phyloP scores from a whole-genome alignment of 305 asterid genomes.

The Fraxinus latifolia region DNA sequence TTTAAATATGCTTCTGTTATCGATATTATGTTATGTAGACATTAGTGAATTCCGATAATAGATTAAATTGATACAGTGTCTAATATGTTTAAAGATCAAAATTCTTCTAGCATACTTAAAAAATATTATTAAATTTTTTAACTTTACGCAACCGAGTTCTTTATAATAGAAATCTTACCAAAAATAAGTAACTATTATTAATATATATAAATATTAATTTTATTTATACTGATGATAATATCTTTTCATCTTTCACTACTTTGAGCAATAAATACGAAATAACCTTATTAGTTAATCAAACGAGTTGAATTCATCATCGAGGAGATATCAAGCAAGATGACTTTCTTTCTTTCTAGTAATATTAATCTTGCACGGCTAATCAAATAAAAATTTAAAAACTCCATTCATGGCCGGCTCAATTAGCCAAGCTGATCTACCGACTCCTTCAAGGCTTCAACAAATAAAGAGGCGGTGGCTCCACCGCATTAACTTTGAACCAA shows the following conservation, averaged over 20 bases:
- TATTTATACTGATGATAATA: no score
- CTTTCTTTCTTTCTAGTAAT: not conserved
- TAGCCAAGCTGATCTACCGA: conserved; percentile 11
- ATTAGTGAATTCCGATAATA: no score
- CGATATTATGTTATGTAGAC: no score
- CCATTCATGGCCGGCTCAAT: not conserved
- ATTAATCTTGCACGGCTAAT: not conserved
- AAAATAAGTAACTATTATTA: no score
- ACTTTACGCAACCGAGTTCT: not conserved
- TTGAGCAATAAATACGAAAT: not conserved
- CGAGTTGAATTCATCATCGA: not conserved
- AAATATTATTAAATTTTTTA: no score
- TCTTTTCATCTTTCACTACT: not conserved
- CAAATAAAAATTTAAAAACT: not conserved
- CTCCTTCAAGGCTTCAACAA: not conserved
- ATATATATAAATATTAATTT: no score
- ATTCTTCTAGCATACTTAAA: not conserved
- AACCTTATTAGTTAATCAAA: not conserved
- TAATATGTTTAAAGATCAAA: not conserved
- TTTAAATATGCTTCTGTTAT: not conserved
- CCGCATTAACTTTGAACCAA: conserved; percentile 18
- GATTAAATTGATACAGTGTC: no score
- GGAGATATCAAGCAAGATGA: not conserved
- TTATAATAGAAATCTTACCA: no score
- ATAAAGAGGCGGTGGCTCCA: conserved; percentile 20